Conservation (phyloP, 345 rosid genomes). For the Zanthoxylum bungeanum region DNA sequence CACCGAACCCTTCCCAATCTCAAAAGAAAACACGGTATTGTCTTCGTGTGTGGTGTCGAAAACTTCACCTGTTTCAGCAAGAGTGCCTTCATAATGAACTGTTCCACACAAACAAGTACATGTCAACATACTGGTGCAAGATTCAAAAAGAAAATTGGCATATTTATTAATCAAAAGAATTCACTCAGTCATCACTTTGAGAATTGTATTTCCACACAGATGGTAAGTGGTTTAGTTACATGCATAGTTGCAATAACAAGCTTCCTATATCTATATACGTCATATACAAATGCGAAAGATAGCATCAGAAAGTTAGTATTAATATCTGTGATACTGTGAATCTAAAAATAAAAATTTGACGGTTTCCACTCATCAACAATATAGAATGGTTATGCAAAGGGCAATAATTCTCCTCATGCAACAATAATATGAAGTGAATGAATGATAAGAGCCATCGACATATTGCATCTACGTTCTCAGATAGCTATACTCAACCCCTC, state of each 20-base stretch:
- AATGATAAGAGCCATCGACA: neutral
- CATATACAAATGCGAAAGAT: neutral
- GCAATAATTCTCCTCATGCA: neutral
- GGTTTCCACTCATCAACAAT: neutral
- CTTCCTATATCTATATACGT: neutral
- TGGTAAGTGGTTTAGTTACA: neutral
- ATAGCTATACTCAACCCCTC: neutral
- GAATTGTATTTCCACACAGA: neutral
- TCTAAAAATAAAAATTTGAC: neutral
- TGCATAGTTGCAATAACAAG: neutral
- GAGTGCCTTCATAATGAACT: conserved; percentile 89
- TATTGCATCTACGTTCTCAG: neutral
- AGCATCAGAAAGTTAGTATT: neutral
- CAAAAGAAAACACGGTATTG: conserved; percentile 84
- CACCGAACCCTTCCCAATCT: conserved; percentile 78
- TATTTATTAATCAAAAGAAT: neutral
- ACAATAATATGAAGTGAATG: neutral
- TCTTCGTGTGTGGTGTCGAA: conserved; percentile 89
- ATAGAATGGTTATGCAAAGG: neutral
- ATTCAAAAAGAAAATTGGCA: neutral
- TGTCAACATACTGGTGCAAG: neutral
- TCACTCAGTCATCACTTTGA: neutral
- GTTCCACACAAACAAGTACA: conserved; percentile 18
- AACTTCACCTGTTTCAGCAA: conserved; percentile 80
- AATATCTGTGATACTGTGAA: neutral